Conservation (phyloP, 176 grass and related monocot species). For the Cocos nucifera region DNA sequence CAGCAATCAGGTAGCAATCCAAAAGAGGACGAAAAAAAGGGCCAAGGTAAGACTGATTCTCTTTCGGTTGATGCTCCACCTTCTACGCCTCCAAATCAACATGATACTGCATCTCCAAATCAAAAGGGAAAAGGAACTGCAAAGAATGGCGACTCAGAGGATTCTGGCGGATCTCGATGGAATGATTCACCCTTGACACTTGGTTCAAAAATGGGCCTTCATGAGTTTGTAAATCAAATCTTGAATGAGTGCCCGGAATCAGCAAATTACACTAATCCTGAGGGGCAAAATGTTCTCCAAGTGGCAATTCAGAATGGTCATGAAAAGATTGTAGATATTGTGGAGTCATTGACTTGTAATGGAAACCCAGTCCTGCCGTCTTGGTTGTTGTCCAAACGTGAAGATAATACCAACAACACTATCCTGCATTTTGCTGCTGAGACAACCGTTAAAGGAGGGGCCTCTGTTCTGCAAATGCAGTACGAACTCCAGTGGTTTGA, state of each 20-base stretch:
- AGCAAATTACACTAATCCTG: conserved; percentile 6
- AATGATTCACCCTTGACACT: conserved; percentile 10
- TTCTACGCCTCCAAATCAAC: too few species aligned
- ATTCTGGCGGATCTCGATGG: conserved; percentile 1
- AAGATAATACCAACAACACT: conserved; percentile 12
- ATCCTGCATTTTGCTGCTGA: conserved; percentile 28
- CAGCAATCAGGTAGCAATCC: too few species aligned
- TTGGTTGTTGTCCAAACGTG: not conserved
- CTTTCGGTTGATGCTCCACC: too few species aligned
- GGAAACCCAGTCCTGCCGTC: conserved; percentile 13
- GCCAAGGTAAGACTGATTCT: too few species aligned
- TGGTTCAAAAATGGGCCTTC: conserved; percentile 20
- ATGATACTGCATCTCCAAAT: too few species aligned
- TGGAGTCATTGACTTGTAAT: not conserved
- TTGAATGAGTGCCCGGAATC: conserved; percentile 11
- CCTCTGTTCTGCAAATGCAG: conserved; percentile 18
- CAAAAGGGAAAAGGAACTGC: too few species aligned
- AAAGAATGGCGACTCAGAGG: too few species aligned
- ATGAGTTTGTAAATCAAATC: conserved; percentile 24
- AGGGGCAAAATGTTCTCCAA: conserved; percentile 25
- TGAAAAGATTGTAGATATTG: conserved; percentile 11
- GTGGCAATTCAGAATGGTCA: conserved; percentile 13
- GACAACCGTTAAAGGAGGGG: not conserved
- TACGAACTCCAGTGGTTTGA: conserved; percentile 25
- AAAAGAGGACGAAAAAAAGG: too few species aligned